A percentile compares a stretch with the other conserved stretches of the same genome.
Evolutionary conservation across 2,329 filamentous ascomycete species (phyloP).

Genomic region (Aspergillus quadrilineatus): DNA sequence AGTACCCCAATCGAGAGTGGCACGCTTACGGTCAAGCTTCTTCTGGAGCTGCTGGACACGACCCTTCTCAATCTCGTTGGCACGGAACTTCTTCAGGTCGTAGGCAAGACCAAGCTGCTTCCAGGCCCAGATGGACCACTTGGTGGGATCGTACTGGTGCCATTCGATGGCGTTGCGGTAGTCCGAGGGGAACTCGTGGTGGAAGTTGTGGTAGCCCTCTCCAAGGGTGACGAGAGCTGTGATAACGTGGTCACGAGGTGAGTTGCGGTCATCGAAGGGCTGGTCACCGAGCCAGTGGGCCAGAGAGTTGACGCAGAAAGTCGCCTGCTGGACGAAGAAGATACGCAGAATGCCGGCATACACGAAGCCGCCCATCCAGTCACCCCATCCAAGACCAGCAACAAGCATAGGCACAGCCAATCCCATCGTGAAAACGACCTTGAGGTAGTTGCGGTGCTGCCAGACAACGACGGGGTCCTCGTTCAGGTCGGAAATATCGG

Average conservation of each 20-base stretch:
- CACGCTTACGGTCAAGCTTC: constrained; percentile 86
- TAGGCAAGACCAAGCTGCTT: constrained; percentile 82
- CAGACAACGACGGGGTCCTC: constrained; percentile 81
- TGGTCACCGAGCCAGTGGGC: constrained; percentile 91
- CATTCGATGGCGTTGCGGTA: constrained; percentile 90
- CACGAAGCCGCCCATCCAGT: constrained; percentile 78
- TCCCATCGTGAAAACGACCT: constrained; percentile 74
- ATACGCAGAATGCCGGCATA: constrained; percentile 83
- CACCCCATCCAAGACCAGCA: constrained; percentile 75
- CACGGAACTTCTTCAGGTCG: constrained; percentile 85
- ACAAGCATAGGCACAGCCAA: constrained; percentile 73
- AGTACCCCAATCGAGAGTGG: constrained; percentile 79
- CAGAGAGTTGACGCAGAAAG: constrained; percentile 89
- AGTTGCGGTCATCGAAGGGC: constrained; percentile 91
- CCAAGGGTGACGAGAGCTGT: constrained; percentile 82
- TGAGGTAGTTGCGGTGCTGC: constrained; percentile 86
- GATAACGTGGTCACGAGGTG: constrained; percentile 81
- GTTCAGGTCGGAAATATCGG: constrained; percentile 84
- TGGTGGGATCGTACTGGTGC: constrained; percentile 90
- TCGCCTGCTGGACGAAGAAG: constrained; percentile 88
- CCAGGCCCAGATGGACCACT: constrained; percentile 83
- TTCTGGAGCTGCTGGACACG: constrained; percentile 85
- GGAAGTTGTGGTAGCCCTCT: constrained; percentile 93
- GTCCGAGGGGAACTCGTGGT: constrained; percentile 90
- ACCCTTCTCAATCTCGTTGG: constrained; percentile 91